Percentiles rank a stretch among this genome's conserved stretches.
Conservation (phyloP, 805 yeast genomes). For the Candida sithepensis region DNA sequence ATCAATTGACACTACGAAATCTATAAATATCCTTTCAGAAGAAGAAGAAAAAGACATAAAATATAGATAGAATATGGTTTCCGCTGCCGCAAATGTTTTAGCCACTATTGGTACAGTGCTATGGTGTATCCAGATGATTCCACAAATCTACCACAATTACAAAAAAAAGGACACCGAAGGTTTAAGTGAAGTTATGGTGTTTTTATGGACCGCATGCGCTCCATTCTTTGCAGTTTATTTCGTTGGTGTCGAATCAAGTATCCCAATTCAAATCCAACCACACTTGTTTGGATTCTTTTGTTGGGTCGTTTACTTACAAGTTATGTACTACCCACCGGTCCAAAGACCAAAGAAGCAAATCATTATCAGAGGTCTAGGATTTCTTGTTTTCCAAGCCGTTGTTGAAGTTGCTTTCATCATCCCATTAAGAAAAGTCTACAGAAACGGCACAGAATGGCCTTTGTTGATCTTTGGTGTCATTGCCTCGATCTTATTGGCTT, state of each 20-base stretch:
- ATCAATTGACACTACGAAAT: too few relatives aligned
- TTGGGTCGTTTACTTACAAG: slow-evolving; percentile 43
- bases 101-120: slow-evolving; percentile 88
- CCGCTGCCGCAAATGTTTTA: slow-evolving; percentile 60
- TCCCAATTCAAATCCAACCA: slow-evolving; percentile 52
- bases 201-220: slow-evolving; percentile 70
- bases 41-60: too few relatives aligned
- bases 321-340: slow-evolving; percentile 52
- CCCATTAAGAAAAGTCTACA: slow-evolving; percentile 46
- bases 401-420: slow-evolving; percentile 48
- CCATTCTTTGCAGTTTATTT: slow-evolving; percentile 53
- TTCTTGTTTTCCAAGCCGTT: slow-evolving; percentile 36
- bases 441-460: slow-evolving; percentile 42
- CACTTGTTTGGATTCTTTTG: slow-evolving; percentile 52
- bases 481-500: slow-evolving; percentile 46
- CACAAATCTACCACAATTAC: slow-evolving; percentile 68
- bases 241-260: slow-evolving; percentile 42
- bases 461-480: slow-evolving; percentile 43
- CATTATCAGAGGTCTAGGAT: slow-evolving; percentile 27
- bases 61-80: too few relatives aligned
- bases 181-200: slow-evolving; percentile 82
- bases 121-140: slow-evolving; percentile 90
- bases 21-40: too few relatives aligned
- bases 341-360: slow-evolving; percentile 30
- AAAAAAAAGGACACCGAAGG: slow-evolving; percentile 79